Conservation (phyloP, 116 monocot genomes). For the Zostera marina region DNA sequence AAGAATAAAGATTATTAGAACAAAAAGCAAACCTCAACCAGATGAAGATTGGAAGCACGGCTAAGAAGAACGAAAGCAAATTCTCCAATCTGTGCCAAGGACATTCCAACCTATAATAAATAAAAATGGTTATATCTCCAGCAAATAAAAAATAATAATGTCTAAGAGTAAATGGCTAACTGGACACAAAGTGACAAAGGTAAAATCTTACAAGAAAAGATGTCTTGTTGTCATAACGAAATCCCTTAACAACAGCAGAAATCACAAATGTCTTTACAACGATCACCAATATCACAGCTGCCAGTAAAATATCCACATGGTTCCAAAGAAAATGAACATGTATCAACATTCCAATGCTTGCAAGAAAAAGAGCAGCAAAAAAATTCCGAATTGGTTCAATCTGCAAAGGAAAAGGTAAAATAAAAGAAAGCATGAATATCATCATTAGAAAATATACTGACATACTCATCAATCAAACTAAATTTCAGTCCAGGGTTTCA, state of each 20-base stretch:
- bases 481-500: no score
- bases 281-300: constrained; percentile 75
- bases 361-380: no score
- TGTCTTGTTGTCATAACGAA: constrained; percentile 78
- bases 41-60: constrained; percentile 89
- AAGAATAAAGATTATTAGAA: background rate
- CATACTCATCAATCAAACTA: no score
- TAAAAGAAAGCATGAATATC: no score
- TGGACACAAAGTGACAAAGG: constrained; percentile 1
- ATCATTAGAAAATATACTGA: no score
- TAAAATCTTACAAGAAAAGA: constrained; percentile 52
- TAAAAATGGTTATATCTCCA: background rate
- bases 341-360: no score
- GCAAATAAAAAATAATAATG: background rate
- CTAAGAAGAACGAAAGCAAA: constrained; percentile 97
- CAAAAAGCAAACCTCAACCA: constrained; percentile 47
- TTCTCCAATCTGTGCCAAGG: constrained; percentile 90
- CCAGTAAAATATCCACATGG: constrained; percentile 46
- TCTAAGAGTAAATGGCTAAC: background rate
- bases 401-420: no score
- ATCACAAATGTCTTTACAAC: constrained; percentile 64
- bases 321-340: no score
- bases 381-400: no score
- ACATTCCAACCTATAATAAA: constrained; percentile 73
- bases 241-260: constrained; percentile 64